Evolutionary conservation across 108 stramenopile genomes (phyloP).

Genomic region (Conticribra weissflogii): DNA sequence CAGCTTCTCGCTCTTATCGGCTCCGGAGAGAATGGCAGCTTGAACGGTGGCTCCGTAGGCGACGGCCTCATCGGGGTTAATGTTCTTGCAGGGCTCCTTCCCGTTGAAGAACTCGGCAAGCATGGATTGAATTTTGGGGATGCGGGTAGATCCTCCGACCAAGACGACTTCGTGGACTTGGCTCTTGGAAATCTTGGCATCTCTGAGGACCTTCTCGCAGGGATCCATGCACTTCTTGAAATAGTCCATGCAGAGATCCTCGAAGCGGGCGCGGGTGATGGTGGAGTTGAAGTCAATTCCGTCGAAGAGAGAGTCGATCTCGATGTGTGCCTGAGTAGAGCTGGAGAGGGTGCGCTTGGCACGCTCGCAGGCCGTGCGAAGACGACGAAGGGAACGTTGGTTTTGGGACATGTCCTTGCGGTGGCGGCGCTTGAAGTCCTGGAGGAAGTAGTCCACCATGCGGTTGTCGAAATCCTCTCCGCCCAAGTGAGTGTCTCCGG

Average conservation of each 20-base stretch:
- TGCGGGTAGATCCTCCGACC: constrained; percentile 98
- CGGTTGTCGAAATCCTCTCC: constrained; percentile 99
- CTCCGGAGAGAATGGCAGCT: constrained; percentile 93
- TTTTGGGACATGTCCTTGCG: constrained; percentile 89
- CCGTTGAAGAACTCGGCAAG: constrained; percentile 99
- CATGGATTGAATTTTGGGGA: constrained; percentile 96
- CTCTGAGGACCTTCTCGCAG: constrained; percentile 97
- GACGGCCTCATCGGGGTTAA: constrained; percentile 98
- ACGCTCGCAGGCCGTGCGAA: constrained; percentile 99
- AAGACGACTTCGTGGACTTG: constrained; percentile 96
- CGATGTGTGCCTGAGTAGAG: constrained; percentile 99
- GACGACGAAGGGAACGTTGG: constrained; percentile 98
- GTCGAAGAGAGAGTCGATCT: constrained; percentile 99
- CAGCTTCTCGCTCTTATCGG: constrained; percentile 97
- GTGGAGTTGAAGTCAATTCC: constrained; percentile 99
- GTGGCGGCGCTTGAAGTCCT: constrained; percentile 96
- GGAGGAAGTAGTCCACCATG: constrained; percentile 95
- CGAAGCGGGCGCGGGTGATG: constrained; percentile 97
- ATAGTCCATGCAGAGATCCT: constrained; percentile 97
- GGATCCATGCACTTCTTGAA: constrained; percentile 99
- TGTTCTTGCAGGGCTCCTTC: constrained; percentile 97
- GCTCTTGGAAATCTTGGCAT: constrained; percentile 97
- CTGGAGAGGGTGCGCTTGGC: constrained; percentile 99
- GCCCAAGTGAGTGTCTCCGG: constrained; percentile 99
- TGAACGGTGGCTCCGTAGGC: constrained; percentile 96